A percentile compares a stretch with the other conserved stretches of the same genome.
Conservation (phyloP, 164 flowering plant species). For the Stephania cephalantha region DNA sequence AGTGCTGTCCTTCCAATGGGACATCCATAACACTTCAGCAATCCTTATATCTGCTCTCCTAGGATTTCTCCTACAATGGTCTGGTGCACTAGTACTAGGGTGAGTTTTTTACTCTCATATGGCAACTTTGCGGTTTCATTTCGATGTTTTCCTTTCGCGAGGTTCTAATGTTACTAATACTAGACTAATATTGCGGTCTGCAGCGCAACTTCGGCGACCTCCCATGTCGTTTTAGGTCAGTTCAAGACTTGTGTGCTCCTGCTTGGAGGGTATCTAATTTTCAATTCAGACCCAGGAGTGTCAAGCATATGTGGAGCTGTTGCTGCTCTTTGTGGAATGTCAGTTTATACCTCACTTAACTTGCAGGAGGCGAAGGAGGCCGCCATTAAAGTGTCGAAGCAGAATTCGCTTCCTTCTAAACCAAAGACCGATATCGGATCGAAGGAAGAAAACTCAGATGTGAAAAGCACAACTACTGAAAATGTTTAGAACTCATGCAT, state of each 20-base stretch:
- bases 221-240: constrained; percentile 88
- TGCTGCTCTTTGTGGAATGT: constrained; percentile 67
- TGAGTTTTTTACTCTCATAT: constrained; percentile 22
- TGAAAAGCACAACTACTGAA: constrained; percentile 7
- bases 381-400: constrained; percentile 28
- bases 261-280: constrained; percentile 60
- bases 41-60: constrained; percentile 56
- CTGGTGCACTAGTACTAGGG: constrained; percentile 94
- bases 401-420: constrained; percentile 20
- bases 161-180: background rate
- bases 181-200: background rate
- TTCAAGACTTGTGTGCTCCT: constrained; percentile 78
- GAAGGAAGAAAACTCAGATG: constrained; percentile 13
- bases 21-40: constrained; percentile 41
- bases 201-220: constrained; percentile 86
- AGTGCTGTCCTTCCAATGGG: constrained; percentile 58
- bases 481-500: constrained; percentile 12
- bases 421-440: constrained; percentile 21
- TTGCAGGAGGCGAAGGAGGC: constrained; percentile 29
- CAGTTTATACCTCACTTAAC: constrained; percentile 56
- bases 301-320: constrained; percentile 68
- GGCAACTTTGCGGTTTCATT: background rate
- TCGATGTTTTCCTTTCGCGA: background rate
- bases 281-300: constrained; percentile 65
- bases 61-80: constrained; percentile 83